A percentile compares a stretch with the other conserved stretches of the same genome.
phyloP scores from a whole-genome alignment of 805 yeast species.

The Schwanniomyces pseudopolymorphus region DNA sequence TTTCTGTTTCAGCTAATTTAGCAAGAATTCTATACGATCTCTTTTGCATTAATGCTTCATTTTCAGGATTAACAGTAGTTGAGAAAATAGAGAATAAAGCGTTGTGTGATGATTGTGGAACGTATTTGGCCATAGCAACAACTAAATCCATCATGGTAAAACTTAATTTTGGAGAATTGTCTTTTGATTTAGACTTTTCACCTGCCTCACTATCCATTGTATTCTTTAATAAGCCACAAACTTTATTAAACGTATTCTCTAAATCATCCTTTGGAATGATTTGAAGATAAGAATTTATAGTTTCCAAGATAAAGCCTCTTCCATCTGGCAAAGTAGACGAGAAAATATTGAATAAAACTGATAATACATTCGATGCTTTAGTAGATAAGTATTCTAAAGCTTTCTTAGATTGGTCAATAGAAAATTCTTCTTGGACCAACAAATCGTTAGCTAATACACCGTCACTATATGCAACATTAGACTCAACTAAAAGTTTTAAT shows the following conservation, averaged over 20 bases:
- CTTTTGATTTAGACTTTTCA: constrained; percentile 25
- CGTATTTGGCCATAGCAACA: constrained; percentile 81
- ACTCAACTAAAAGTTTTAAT: constrained; percentile 72
- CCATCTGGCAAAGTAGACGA: constrained; percentile 84
- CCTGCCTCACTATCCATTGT: constrained; percentile 63
- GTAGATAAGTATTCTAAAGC: constrained; percentile 63
- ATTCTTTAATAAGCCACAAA: constrained; percentile 72
- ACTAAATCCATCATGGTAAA: constrained; percentile 90
- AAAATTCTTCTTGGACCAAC: constrained; percentile 59
- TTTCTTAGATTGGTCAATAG: constrained; percentile 52
- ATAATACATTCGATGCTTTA: constrained; percentile 72
- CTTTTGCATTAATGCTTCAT: constrained; percentile 76
- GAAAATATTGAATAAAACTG: constrained; percentile 89
- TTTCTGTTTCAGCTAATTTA: constrained; percentile 66
- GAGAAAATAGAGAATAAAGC: constrained; percentile 80
- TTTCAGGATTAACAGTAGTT: constrained; percentile 52
- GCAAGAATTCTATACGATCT: constrained; percentile 81
- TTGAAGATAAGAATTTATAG: constrained; percentile 77
- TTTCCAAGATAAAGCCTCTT: constrained; percentile 80
- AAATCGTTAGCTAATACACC: constrained; percentile 59
- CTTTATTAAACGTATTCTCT: constrained; percentile 76
- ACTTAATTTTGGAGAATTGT: constrained; percentile 52
- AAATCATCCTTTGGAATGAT: constrained; percentile 69
- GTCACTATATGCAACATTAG: constrained; percentile 61
- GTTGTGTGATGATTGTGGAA: constrained; percentile 67